These are phyloP conservation scores for Syzygium aqueum DNA, from an alignment of 345 rosid genomes.

Conservation along the genomic window DNA sequence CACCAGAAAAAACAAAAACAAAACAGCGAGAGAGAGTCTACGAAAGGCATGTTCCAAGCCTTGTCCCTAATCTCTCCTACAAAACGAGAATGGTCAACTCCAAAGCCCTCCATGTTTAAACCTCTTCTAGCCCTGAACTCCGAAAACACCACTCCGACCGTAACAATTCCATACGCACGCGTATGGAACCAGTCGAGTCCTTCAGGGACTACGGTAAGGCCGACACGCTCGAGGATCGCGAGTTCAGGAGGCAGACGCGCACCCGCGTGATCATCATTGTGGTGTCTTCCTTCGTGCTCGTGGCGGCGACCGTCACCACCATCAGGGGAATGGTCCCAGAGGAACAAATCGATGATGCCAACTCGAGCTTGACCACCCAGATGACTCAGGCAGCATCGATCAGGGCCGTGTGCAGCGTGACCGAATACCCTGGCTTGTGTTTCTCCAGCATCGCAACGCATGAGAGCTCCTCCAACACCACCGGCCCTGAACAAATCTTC, in stretches of 20 bases:
- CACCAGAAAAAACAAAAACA: not conserved
- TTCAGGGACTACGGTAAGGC: conserved; percentile 11
- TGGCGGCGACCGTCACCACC: not conserved
- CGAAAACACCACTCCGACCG: not conserved
- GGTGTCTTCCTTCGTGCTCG: not conserved
- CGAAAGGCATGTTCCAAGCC: not conserved
- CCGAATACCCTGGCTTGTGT: conserved; percentile 18
- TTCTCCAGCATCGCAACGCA: conserved; percentile 14
- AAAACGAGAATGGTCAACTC: not conserved
- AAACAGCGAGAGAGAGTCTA: too few relatives aligned
- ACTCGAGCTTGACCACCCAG: not conserved
- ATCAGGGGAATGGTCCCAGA: not conserved
- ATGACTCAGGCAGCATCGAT: conserved; percentile 7
- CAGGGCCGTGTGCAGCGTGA: conserved; percentile 10
- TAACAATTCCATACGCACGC: not conserved
- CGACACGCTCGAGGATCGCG: conserved; percentile 9
- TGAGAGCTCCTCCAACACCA: not conserved
- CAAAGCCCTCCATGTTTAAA: not conserved
- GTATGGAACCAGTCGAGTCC: conserved; percentile 3
- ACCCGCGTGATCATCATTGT: conserved; percentile 5
- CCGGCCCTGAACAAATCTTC: conserved; percentile 39
- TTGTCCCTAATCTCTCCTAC: not conserved
- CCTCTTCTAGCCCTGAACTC: too few relatives aligned
- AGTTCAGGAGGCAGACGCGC: conserved; percentile 3
- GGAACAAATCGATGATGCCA: not conserved